phyloP scores from a whole-genome alignment of 75 land plant species.

The Selaginella tamariscina region DNA sequence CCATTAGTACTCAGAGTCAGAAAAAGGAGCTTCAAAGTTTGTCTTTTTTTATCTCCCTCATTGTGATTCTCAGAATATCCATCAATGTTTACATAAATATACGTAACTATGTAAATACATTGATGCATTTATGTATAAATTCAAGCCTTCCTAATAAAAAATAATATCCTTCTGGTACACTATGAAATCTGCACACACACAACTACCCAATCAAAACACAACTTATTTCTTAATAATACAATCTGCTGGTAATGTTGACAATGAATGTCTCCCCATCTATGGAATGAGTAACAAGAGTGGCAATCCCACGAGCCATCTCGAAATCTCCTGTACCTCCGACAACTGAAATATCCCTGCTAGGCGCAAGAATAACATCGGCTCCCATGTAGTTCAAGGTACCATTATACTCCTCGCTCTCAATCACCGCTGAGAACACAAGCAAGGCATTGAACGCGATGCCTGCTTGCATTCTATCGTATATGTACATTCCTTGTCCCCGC shows the following conservation, averaged over 20 bases:
- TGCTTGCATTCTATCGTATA: background rate
- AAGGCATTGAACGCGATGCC: background rate
- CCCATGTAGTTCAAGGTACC: slow-evolving; percentile 6
- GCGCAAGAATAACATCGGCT: slow-evolving; percentile 1
- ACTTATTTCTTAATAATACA: too few species aligned
- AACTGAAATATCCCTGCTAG: background rate
- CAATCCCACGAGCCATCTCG: slow-evolving; percentile 6
- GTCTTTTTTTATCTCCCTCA: too few species aligned
- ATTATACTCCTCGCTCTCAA: background rate
- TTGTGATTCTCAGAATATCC: too few species aligned
- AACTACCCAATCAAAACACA: too few species aligned
- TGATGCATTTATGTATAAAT: too few species aligned
- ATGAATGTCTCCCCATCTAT: background rate
- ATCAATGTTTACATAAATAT: too few species aligned
- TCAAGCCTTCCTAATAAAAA: too few species aligned
- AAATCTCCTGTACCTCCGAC: slow-evolving; percentile 9
- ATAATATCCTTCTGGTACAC: too few species aligned
- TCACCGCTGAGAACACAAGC: slow-evolving; percentile 6
- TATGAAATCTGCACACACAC: too few species aligned
- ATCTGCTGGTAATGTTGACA: background rate
- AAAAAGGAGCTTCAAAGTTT: too few species aligned
- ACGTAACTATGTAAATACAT: too few species aligned
- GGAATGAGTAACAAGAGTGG: background rate
- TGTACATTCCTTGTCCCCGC: slow-evolving; percentile 3
- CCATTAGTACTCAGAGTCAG: too few species aligned